Conservation (phyloP, 371 early-diverging fungal species). For the Rhizopus microsporus region DNA sequence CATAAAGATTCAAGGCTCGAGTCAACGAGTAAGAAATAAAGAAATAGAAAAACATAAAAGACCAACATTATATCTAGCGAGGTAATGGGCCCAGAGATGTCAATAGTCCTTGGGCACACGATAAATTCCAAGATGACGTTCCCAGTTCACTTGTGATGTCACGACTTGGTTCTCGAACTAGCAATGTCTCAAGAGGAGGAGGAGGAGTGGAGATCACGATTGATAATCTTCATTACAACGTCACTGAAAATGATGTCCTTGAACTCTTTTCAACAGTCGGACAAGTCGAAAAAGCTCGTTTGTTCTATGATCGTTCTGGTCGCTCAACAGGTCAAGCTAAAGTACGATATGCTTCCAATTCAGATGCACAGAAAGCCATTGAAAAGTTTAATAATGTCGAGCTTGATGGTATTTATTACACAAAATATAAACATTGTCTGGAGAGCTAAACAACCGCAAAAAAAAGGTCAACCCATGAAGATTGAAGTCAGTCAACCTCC, state of each 20-base stretch:
- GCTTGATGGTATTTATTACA: conserved; percentile 32
- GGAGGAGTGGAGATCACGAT: conserved; percentile 19
- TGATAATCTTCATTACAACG: conserved; percentile 47
- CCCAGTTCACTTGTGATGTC: conserved; percentile 21
- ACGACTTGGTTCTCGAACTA: conserved; percentile 28
- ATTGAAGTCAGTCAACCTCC: conserved; percentile 13
- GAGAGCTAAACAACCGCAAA: not conserved
- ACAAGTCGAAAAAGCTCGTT: conserved; percentile 30
- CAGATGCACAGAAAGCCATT: conserved; percentile 40
- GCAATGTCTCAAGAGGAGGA: not conserved
- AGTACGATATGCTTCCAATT: conserved; percentile 24
- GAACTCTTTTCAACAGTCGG: conserved; percentile 48
- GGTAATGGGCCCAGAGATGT: conserved; percentile 18
- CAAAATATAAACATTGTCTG: too few species aligned
- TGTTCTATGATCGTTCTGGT: conserved; percentile 44
- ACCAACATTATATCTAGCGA: too few species aligned
- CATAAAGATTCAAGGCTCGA: conserved; percentile 22
- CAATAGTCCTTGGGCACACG: conserved; percentile 40
- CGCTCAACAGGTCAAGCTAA: conserved; percentile 46
- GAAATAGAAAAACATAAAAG: too few species aligned
- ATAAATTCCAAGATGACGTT: conserved; percentile 35
- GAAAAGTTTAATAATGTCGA: conserved; percentile 46
- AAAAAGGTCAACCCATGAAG: conserved; percentile 36
- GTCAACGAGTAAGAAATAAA: conserved; percentile 18
- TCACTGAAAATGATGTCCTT: conserved; percentile 43